phyloP scores from a whole-genome alignment of 2,329 filamentous ascomycete genomes.

The Apiospora phragmitis region DNA sequence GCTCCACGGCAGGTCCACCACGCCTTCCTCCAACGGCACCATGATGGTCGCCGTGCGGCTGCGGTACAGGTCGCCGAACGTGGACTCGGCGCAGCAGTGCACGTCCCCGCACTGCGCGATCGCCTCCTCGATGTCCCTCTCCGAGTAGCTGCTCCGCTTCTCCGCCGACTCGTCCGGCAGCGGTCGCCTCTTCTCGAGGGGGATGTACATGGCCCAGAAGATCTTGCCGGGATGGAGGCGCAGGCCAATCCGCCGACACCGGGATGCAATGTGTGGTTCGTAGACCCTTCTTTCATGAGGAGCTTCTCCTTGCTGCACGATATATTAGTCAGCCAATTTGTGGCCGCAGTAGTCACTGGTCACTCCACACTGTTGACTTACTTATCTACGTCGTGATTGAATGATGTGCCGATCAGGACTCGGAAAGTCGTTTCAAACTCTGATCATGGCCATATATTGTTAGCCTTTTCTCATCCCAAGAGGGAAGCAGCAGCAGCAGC shows the following conservation, averaged over 20 bases:
- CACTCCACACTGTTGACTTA: neutral
- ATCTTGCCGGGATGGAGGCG: neutral
- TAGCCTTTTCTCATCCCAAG: neutral
- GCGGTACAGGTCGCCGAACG: slow-evolving; percentile 21
- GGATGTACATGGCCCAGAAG: slow-evolving; percentile 5
- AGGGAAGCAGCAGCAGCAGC: no score
- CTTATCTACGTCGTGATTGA: neutral
- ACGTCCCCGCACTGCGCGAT: slow-evolving; percentile 17
- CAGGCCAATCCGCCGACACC: neutral
- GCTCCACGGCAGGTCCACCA: slow-evolving; percentile 18
- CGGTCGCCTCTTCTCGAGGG: neutral
- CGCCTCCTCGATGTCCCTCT: slow-evolving; percentile 15
- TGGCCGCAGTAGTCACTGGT: no score
- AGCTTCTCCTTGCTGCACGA: neutral
- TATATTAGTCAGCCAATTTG: neutral
- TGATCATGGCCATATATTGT: neutral
- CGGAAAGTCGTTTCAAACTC: neutral
- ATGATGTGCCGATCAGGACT: neutral
- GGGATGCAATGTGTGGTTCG: neutral
- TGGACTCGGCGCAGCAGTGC: slow-evolving; percentile 22
- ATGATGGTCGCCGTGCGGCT: slow-evolving; percentile 16
- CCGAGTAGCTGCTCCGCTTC: slow-evolving; percentile 13
- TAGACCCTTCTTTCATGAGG: neutral
- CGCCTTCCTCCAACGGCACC: slow-evolving; percentile 21
- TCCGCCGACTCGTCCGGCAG: neutral